Evolutionary conservation across 2,329 filamentous ascomycete species (phyloP), one percentile per base, ranked within the genome.

Genomic region (Ilyonectria mors-panacis): DNA sequence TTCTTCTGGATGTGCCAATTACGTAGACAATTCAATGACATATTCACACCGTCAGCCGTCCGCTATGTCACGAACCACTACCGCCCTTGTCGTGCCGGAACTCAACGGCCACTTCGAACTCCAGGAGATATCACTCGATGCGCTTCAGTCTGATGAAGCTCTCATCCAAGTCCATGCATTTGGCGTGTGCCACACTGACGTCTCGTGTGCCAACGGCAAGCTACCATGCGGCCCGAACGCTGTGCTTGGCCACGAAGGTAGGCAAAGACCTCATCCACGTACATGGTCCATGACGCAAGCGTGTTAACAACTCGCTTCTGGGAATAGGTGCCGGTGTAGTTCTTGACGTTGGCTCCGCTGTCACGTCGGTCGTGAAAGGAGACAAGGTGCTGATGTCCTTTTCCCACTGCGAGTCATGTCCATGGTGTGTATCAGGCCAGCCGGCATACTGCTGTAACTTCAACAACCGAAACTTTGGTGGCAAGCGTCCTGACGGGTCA

Each of bases 161-260:
- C 50, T 71, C 2, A 26, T 71, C 3, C 57, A 71, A 19, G 64
- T 71, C 0, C 60, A 67, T 26, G 70, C 69, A 0, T 54, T 55
- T 0, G 69, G 70, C 1, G 35, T 71, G 6, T 71, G 70, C 10
- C 69, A 71, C 23, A 71, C 69, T 3, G 70, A 71, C 3, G 19
- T 69, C 81, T 81, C 78, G 89, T 93, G 76, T 92, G 60, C 60
- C 17, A 63, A 33, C 4, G 70, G 69, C 0, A 71, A 62, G 19
- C 15, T 71, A 1, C 59, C 63, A 1, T 61, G 60, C 17, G 39
- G 19, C 0, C 48, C 50, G 0, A 61, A 61, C 6, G 63, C 59
- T 0, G 66, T 71, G 0, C 66, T 71, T 4, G 70, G 70, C 1
- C 70, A 71, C 6, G 70, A 71, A 71, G 70, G 69, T 89, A 73